Base-by-base conservation (phyloP, 306 rosid genomes). In the Gleditsia sinensis region DNA sequence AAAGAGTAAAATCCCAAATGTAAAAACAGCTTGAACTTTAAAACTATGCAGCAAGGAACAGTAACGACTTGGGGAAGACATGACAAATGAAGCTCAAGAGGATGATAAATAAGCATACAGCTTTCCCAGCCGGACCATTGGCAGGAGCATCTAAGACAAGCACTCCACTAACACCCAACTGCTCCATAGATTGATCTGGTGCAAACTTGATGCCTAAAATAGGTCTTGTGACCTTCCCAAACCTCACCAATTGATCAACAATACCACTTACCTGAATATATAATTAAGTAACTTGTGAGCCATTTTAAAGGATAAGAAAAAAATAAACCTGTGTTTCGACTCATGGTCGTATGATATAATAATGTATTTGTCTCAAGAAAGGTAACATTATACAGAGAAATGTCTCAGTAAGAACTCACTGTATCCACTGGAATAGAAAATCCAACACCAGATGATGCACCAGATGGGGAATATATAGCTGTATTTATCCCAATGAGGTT, bases 181-280 rank as follows among this genome's bases (percentile, higher is more conserved):
- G 98, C 81, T 95, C 98, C 45, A 95, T 98, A 57, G 99, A 95
- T 60, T 95, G 99, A 89, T 95, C 99, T 2, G 99, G 99, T 25
- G 99, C 99, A 83, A 95, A 95, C 83, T 95, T 95, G 65, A 95
- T 92, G 62, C 99, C 99, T 82, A 95, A 83, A 75, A 95, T 86
- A 46, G 99, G 99, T 90, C 99, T 88, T 32, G 98, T 95, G 75
- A 95, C 99, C 91, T 92, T 95, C 67, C 99, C 99, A 71, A 87
- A 95, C 78, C 10, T 89, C 73, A 95, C 99, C 80, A 95, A 78
- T 77, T 95, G 99, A 34, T 95, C 99, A 79, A 95, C 99, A 86
- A 95, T 95, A 32, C 99, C 99, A 80, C 71, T 74, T 46, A 95
- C 99, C 97, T 95, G 74, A 36, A 83, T 46, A 65, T 14, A 57